phyloP scores from a whole-genome alignment of 169 alveolate species.

The Ophryocystis elektroscirrha region DNA sequence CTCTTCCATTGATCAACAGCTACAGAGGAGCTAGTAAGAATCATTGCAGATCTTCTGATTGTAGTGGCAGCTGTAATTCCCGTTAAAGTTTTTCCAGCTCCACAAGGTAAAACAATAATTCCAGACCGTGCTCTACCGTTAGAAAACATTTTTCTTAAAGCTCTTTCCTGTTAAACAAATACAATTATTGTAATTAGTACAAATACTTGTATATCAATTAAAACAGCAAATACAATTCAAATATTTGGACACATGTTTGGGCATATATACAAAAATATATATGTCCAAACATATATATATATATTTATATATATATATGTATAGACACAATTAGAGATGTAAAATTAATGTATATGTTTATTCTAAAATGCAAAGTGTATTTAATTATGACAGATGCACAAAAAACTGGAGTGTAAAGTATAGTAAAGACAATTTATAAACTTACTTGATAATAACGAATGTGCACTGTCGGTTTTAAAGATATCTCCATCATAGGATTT shows the following conservation, averaged over 20 bases:
- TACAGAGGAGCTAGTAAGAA: conserved; percentile 39
- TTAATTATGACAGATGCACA: neutral
- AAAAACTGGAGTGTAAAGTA: neutral
- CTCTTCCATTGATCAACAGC: conserved; percentile 72
- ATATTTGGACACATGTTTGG: too few relatives aligned
- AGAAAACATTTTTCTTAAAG: conserved; percentile 83
- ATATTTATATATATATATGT: neutral
- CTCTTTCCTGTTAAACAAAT: conserved; percentile 64
- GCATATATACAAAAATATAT: too few relatives aligned
- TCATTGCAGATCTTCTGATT: conserved; percentile 70
- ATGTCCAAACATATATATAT: neutral
- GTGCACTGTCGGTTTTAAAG: conserved; percentile 63
- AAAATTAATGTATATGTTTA: neutral
- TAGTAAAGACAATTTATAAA: neutral
- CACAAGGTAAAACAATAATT: conserved; percentile 94
- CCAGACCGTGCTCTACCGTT: conserved; percentile 96
- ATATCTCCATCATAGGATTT: conserved; percentile 54
- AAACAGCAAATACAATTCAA: neutral
- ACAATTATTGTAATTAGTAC: neutral
- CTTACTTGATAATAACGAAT: conserved; percentile 54
- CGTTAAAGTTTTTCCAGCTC: conserved; percentile 97
- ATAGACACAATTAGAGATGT: neutral
- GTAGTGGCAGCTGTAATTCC: conserved; percentile 94
- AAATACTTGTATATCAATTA: neutral
- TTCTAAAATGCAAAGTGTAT: neutral